Evolutionary conservation across 2,329 filamentous ascomycete genomes (phyloP).

Genomic region (Coniochaeta prunicola): DNA sequence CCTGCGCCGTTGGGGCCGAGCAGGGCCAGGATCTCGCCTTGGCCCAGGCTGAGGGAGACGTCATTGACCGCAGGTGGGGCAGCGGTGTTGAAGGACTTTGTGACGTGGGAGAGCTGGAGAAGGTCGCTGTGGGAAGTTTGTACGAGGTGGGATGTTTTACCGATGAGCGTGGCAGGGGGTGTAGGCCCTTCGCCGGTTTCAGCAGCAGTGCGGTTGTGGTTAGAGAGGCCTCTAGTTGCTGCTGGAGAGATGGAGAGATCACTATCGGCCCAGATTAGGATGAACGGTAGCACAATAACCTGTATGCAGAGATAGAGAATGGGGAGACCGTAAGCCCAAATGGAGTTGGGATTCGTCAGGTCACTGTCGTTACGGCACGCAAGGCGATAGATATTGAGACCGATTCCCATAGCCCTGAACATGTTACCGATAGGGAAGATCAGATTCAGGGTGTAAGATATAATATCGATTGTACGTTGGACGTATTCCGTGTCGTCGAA

Average conservation of each 20-base stretch:
- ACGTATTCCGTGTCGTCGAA: constrained; percentile 24
- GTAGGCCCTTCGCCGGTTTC: constrained; percentile 16
- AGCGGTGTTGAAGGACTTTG: constrained; percentile 58
- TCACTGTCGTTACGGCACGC: constrained; percentile 44
- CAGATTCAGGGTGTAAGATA: constrained; percentile 50
- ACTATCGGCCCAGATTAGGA: constrained; percentile 61
- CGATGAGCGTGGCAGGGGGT: constrained; percentile 16
- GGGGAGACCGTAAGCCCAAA: constrained; percentile 59
- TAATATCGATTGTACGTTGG: constrained; percentile 43
- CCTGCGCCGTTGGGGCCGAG: constrained; percentile 73
- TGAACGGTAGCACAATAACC: constrained; percentile 47
- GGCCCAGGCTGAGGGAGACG: constrained; percentile 61
- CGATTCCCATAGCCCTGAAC: constrained; percentile 49
- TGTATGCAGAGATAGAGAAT: constrained; percentile 62
- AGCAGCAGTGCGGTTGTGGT: constrained; percentile 9
- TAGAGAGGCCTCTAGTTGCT: constrained; percentile 6
- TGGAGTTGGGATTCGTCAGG: constrained; percentile 40
- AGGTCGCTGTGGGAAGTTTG: constrained; percentile 21
- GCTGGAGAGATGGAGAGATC: constrained; percentile 25
- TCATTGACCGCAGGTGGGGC: constrained; percentile 55
- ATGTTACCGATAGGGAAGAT: constrained; percentile 57
- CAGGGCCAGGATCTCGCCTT: constrained; percentile 65
- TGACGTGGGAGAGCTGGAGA: constrained; percentile 60
- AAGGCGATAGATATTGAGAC: constrained; percentile 57
- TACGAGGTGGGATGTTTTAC: constrained; percentile 22